phyloP scores from a whole-genome alignment of 2,329 filamentous ascomycete species.

The Neofusicoccum kwambonambiense region DNA sequence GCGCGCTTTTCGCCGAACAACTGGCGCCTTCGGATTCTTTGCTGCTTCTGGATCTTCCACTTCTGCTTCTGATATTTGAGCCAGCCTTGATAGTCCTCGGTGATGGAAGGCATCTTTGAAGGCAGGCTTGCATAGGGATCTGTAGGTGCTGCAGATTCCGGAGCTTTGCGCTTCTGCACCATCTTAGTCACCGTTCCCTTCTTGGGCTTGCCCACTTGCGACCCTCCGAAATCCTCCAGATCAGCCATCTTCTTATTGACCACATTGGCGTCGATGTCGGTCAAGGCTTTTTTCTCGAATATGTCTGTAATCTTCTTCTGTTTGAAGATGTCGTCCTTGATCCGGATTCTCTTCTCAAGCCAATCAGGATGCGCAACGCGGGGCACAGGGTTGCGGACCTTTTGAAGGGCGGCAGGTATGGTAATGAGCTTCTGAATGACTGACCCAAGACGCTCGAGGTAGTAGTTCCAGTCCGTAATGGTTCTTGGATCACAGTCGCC shows the following conservation, averaged over 20 bases:
- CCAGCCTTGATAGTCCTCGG: conserved; percentile 83
- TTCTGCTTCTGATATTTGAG: conserved; percentile 95
- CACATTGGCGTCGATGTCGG: conserved; percentile 67
- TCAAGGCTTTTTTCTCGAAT: conserved; percentile 71
- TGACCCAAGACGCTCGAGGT: conserved; percentile 89
- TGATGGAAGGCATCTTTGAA: conserved; percentile 77
- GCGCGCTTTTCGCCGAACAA: conserved; percentile 83
- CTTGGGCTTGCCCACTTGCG: conserved; percentile 62
- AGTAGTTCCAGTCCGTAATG: conserved; percentile 96
- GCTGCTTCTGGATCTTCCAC: conserved; percentile 96
- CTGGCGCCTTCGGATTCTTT: conserved; percentile 79
- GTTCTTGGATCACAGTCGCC: conserved; percentile 84
- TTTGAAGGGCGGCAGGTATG: conserved; percentile 94
- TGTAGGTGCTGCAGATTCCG: conserved; percentile 46
- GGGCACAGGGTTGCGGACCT: conserved; percentile 90
- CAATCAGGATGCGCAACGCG: conserved; percentile 93
- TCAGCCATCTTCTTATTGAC: conserved; percentile 62
- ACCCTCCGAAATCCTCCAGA: conserved; percentile 77
- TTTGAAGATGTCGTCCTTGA: conserved; percentile 96
- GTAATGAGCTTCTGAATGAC: conserved; percentile 99
- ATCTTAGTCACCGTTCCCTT: conserved; percentile 44
- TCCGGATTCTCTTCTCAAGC: conserved; percentile 89
- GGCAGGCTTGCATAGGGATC: conserved; percentile 84
- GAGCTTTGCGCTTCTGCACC: conserved; percentile 50
- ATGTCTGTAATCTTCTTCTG: conserved; percentile 98